Base-by-base conservation (phyloP, 176 grass and related monocot species). In the Oryza glaberrima region DNA sequence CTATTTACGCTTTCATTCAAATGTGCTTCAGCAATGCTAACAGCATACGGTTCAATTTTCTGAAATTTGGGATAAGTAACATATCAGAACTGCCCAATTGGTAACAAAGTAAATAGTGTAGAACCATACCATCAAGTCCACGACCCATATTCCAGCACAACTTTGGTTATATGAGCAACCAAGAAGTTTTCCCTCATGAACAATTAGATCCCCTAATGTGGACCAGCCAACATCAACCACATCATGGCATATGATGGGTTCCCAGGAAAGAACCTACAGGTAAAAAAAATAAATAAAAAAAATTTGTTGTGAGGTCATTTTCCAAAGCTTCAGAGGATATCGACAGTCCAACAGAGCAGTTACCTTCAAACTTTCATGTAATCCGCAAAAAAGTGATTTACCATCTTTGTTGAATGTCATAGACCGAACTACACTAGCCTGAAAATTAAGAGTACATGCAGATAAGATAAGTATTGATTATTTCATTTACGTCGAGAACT, bases 321-420 rank as follows among this genome's bases (percentile, higher is more conserved):
- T 11, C 34, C 20, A 4, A 38, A 20, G 14, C 47, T 74, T 70
- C 28, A 76, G 46, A 84, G 28, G 19, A 71, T 67, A 5, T 34
- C 70, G 49, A 22, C 30, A 79, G 8, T 22, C 76, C 45, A 82
- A 19, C 72, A 81, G 25, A 83, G 45, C 32, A 86, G 61, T 8
- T 92, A 95, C 93, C 96, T 98, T 98, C 66, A 98, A 86, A 67
- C 78, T 98, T 90, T 94, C 96, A 87, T 98, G 93, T 67, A 98
- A 89, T 76, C 96, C 96, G 86, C 93, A 98, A 89, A 95, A 88
- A 48, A 98, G 86, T 56, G 91, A 73, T 90, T 83, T 95, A 79
- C 91, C 96, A 69, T 98, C 93, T 83, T 75, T 88, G 86, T 98
- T 94, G 69, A 98, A 98, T 65, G 82, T 92, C 96, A 98, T 90